A percentile compares a stretch with the other conserved stretches of the same genome.
Conservation (phyloP, 2,329 filamentous ascomycete genomes). For the Onygenales sp. region DNA sequence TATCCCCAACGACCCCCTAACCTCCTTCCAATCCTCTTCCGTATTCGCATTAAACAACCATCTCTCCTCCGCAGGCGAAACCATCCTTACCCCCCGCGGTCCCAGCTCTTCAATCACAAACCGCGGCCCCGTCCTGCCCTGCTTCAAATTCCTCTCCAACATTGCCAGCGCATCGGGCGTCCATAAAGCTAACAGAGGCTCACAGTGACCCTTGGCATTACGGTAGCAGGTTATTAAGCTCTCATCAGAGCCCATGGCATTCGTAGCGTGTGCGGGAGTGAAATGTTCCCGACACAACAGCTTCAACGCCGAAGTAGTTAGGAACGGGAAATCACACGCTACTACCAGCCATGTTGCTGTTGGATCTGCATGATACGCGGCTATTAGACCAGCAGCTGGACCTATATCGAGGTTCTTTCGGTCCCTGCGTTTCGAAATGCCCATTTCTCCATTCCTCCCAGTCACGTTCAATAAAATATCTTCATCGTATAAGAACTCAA, state of each 20-base stretch:
- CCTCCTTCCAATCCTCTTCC: slow-evolving; percentile 34
- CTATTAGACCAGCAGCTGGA: slow-evolving; percentile 21
- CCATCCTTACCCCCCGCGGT: slow-evolving; percentile 8
- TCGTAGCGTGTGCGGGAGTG: not conserved
- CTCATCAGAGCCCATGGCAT: slow-evolving; percentile 10
- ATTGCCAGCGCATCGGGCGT: slow-evolving; percentile 19
- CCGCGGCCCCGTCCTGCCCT: slow-evolving; percentile 11
- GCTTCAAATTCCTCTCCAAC: slow-evolving; percentile 14
- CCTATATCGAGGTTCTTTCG: slow-evolving; percentile 7
- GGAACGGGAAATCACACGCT: slow-evolving; percentile 26
- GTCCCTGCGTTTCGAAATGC: not conserved
- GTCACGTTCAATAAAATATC: not conserved
- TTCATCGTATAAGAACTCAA: slow-evolving; percentile 6
- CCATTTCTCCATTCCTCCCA: not conserved
- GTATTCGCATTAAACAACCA: slow-evolving; percentile 18
- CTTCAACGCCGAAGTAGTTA: slow-evolving; percentile 18
- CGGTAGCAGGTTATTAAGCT: slow-evolving; percentile 26
- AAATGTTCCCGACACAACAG: slow-evolving; percentile 12
- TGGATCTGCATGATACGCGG: slow-evolving; percentile 19
- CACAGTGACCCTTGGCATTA: slow-evolving; percentile 19
- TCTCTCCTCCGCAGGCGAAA: slow-evolving; percentile 6
- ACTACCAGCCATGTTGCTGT: slow-evolving; percentile 24
- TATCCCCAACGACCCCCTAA: slow-evolving; percentile 19
- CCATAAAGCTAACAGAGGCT: slow-evolving; percentile 31
- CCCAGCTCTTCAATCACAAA: slow-evolving; percentile 11